Evolutionary conservation across 1,139 yeast species (phyloP), one percentile per base, ranked within the genome.

Genomic region (Meyerozyma athensensis): DNA sequence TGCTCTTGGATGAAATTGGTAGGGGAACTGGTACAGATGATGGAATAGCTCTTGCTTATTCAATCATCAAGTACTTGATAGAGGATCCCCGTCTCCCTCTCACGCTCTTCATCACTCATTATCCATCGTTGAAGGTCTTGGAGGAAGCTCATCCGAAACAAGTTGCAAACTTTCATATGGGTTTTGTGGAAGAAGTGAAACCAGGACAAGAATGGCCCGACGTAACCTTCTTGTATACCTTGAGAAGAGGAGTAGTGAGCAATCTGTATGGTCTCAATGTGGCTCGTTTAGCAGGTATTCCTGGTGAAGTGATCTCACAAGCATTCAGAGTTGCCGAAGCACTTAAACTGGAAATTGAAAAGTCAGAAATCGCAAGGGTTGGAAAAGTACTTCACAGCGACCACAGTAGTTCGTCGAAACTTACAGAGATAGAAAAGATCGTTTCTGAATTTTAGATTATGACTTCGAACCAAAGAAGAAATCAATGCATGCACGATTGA

Each of bases 21-120:
- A 61, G 92, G 37, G 94, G 87, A 4, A 92, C 98, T 0, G 84
- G 96, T 0, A 89, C 97, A 0, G 68, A 70, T 41, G 98, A 92
- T 60, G 98, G 98, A 0, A 82, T 83, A 26, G 79, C 95, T 1
- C 79, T 92, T 24, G 97, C 97, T 0, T 77, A 80, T 52, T 70
- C 95, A 0, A 81, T 92, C 2, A 62, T 92, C 41, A 71, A 76
- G 40, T 81, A 85, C 48, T 71, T 89, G 38, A 61, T 81, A 4
- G 66, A 65, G 21, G 54, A 56, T 14, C 50, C 62, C 0, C 63
- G 60, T 5, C 51, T 70, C 30, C 82, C 92, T 0, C 60, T 85
- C 33, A 73, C 85, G 0, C 58, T 90, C 17, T 90, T 89, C 58
- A 86, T 90, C 19, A 90, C 97, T 0, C 97, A 90, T 59, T 90